Evolutionary conservation across 352 stramenopile species (phyloP).

Genomic region (Phytophthora meadii): DNA sequence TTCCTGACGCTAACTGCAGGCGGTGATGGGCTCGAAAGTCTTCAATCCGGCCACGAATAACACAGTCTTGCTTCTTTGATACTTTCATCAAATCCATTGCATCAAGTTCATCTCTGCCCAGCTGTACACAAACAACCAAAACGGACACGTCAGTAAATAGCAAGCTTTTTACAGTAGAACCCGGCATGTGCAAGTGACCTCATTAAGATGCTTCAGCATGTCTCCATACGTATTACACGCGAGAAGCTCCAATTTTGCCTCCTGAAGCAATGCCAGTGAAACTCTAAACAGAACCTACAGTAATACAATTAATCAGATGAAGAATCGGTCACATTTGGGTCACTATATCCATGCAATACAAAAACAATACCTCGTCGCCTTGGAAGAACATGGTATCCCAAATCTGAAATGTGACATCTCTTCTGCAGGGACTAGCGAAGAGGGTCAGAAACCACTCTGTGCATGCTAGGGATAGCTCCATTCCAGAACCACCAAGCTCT

Average conservation of each 20-base stretch:
- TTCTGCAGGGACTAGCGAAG: constrained; percentile 82
- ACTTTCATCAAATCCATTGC: constrained; percentile 55
- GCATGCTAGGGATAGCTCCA: constrained; percentile 87
- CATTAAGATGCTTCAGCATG: constrained; percentile 82
- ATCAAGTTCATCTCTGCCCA: constrained; percentile 62
- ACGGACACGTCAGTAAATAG: neutral
- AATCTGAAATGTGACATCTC: constrained; percentile 77
- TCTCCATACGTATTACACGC: constrained; percentile 76
- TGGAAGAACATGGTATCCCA: constrained; percentile 89
- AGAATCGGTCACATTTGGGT: constrained; percentile 1
- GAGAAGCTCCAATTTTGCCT: constrained; percentile 65
- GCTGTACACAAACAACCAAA: constrained; percentile 33
- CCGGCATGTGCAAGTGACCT: constrained; percentile 42
- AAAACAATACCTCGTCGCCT: constrained; percentile 68
- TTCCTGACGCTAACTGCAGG: constrained; percentile 79
- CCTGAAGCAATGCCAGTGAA: constrained; percentile 74
- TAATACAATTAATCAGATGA: neutral
- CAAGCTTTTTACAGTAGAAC: neutral
- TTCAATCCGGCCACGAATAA: constrained; percentile 76
- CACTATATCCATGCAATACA: neutral
- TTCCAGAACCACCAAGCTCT: constrained; percentile 78
- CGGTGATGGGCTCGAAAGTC: constrained; percentile 87
- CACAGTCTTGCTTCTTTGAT: constrained; percentile 68
- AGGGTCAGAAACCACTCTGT: constrained; percentile 91
- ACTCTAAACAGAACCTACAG: constrained; percentile 79